phyloP scores from a whole-genome alignment of 2,329 filamentous ascomycete species.

The Ampelomyces quisqualis region DNA sequence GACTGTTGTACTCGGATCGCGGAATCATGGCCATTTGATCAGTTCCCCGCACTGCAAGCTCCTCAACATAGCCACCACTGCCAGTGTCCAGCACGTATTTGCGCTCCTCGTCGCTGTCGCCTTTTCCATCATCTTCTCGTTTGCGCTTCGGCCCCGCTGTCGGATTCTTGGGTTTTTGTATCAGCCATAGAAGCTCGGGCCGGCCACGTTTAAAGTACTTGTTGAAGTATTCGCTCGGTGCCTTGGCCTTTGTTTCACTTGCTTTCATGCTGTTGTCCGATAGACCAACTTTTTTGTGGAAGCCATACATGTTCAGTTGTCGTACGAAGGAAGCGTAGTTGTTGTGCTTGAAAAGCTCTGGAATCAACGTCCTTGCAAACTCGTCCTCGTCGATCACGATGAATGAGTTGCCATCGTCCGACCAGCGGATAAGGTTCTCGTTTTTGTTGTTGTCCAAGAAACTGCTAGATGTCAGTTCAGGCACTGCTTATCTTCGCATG shows the following conservation, averaged over 20 bases:
- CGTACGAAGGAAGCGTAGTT: constrained; percentile 77
- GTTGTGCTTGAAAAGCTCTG: constrained; percentile 76
- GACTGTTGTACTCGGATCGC: constrained; percentile 71
- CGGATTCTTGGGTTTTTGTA: constrained; percentile 88
- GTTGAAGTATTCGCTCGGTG: constrained; percentile 96
- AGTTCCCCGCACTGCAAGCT: constrained; percentile 40
- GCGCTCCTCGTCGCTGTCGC: constrained; percentile 68
- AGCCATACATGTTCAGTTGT: constrained; percentile 62
- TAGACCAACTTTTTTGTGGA: constrained; percentile 62
- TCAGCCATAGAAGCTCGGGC: constrained; percentile 90
- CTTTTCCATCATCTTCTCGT: constrained; percentile 61
- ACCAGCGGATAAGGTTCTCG: constrained; percentile 94
- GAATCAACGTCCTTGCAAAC: constrained; percentile 71
- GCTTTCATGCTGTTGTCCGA: constrained; percentile 98
- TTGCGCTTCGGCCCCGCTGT: constrained; percentile 51
- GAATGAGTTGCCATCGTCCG: constrained; percentile 93
- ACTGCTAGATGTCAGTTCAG: constrained; percentile 53
- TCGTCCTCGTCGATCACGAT: constrained; percentile 95
- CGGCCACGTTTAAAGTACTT: constrained; percentile 93
- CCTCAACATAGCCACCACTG: constrained; percentile 44
- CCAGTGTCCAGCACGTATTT: constrained; percentile 49
- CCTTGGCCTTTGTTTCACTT: constrained; percentile 95
- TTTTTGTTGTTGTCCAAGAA: constrained; percentile 93
- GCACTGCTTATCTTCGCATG: neutral
- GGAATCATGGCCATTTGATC: constrained; percentile 56